Percentiles rank a stretch among this genome's conserved stretches.
These are phyloP conservation scores for Mucuna pruriens DNA, from an alignment of 306 rosid species.

Conservation along the genomic window DNA sequence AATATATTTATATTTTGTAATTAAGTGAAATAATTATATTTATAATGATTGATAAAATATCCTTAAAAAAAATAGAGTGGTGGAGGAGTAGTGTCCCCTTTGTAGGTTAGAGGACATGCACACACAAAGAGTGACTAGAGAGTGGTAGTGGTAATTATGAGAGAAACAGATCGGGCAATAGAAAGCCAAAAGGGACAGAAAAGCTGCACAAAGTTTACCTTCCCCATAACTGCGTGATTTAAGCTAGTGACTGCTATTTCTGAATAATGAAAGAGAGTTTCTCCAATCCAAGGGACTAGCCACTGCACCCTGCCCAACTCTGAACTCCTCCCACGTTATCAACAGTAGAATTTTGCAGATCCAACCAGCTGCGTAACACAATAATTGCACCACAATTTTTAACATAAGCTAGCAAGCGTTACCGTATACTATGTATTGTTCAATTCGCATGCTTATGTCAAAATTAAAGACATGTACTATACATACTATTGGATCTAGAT, in stretches of 20 bases:
- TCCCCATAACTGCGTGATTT: constrained; percentile 61
- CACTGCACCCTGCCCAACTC: constrained; percentile 32
- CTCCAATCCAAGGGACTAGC: constrained; percentile 43
- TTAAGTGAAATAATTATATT: too few species aligned
- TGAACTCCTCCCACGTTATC: constrained; percentile 38
- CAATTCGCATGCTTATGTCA: background rate
- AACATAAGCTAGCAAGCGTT: too few species aligned
- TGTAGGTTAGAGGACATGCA: constrained; percentile 11
- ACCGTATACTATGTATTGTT: too few species aligned
- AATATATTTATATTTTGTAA: too few species aligned
- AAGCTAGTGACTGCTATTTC: constrained; percentile 41
- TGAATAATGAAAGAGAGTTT: constrained; percentile 24
- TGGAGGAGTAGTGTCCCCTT: background rate
- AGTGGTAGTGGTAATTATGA: background rate
- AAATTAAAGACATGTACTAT: background rate
- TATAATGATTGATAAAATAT: too few species aligned
- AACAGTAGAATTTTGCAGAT: constrained; percentile 45
- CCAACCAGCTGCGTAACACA: constrained; percentile 6
- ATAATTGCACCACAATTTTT: constrained; percentile 38
- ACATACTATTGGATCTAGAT: background rate
- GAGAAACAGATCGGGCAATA: constrained; percentile 43
- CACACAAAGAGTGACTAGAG: background rate
- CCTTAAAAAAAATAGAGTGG: background rate
- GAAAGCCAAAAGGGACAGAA: constrained; percentile 55
- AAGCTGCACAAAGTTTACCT: constrained; percentile 60